Percentiles rank a stretch among this genome's conserved stretches.
phyloP scores from a whole-genome alignment of 805 yeast genomes.

The Priceomyces medius region DNA sequence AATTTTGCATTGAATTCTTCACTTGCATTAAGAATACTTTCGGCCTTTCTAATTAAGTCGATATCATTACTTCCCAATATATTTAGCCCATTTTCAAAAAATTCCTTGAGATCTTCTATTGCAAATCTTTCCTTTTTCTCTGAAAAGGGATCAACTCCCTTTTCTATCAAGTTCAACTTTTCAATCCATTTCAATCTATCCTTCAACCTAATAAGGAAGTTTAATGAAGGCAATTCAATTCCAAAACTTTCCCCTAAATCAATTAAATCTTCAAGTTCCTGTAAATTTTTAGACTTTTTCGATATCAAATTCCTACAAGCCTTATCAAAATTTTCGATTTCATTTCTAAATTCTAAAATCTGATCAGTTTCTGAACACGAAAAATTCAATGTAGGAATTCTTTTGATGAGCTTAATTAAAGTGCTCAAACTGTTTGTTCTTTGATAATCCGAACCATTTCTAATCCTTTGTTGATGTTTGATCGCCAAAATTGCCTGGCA shows the following conservation, averaged over 20 bases:
- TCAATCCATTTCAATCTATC: conserved; percentile 35
- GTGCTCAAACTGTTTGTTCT: conserved; percentile 9
- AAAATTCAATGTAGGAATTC: conserved; percentile 52
- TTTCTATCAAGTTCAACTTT: conserved; percentile 27
- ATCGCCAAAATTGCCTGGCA: conserved; percentile 54
- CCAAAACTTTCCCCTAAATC: conserved; percentile 62
- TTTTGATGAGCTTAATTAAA: conserved; percentile 40
- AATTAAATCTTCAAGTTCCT: conserved; percentile 53
- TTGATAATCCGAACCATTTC: conserved; percentile 26
- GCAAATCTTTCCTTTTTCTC: conserved; percentile 37
- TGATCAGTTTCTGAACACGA: conserved; percentile 60
- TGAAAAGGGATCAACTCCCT: conserved; percentile 41
- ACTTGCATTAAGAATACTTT: conserved; percentile 25
- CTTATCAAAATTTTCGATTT: conserved; percentile 49
- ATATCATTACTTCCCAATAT: conserved; percentile 30
- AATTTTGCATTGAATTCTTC: conserved; percentile 20
- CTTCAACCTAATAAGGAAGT: conserved; percentile 35
- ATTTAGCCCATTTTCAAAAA: conserved; percentile 26
- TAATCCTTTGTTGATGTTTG: conserved; percentile 51
- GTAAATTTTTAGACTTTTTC: conserved; percentile 27
- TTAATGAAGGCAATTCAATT: conserved; percentile 48
- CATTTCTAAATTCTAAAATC: conserved; percentile 50
- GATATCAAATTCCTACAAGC: conserved; percentile 43
- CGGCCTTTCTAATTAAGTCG: conserved; percentile 29
- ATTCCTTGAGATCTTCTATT: conserved; percentile 25